Base-by-base conservation (phyloP, 208 protist species). In the Herpetomonas tarakana region DNA sequence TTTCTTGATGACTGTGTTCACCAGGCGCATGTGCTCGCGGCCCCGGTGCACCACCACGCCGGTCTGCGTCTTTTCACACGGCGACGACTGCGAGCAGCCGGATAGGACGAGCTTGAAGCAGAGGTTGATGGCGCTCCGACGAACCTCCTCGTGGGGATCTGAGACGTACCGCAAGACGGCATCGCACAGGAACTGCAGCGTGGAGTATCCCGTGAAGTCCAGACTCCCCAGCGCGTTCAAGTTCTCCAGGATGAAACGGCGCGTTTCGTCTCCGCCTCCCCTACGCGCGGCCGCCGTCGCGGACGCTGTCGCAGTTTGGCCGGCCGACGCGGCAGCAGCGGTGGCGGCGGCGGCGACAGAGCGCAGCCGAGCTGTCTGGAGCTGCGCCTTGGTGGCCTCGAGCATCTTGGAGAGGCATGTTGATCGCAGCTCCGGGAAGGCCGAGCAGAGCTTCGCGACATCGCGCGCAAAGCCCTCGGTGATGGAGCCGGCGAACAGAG, bases 31-130 rank as follows among this genome's bases (percentile, higher is more conserved):
- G 83, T 96, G 91, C 24, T 94, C 85, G 21, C 81, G 68, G 11
- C 91, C 91, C 35, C 74, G 71, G 63, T 96, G 91, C 29, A 93
- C 47, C 46, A 96, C 71, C 35, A 86, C 76, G n/a, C 84, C 82
- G 24, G 76, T 71, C n/a, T 73, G 74, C 11, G 74, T 85, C 45
- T 60, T 58, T 60, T 71, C 74, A 66, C 91, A 94, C 25, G 84
- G 86, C 35, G 84, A 72, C 39, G 68, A 84, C 58, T 81, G 71
- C 9, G 68, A 59, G 73, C 91, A 96, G 46, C 91, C 87, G 19
- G 85, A 92, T 52, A 89, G 71, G 31, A 88, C 75, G 30, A 96
- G 85, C 63, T 91, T 86, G 71, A 96, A 93, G 72, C 91, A 94
- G 31, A 96, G 69, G 38, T 89, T 74, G 59, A 96, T 94, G 14